Conservation (phyloP, 1,284 basidiomycete species). For the Vanrija sp. region DNA sequence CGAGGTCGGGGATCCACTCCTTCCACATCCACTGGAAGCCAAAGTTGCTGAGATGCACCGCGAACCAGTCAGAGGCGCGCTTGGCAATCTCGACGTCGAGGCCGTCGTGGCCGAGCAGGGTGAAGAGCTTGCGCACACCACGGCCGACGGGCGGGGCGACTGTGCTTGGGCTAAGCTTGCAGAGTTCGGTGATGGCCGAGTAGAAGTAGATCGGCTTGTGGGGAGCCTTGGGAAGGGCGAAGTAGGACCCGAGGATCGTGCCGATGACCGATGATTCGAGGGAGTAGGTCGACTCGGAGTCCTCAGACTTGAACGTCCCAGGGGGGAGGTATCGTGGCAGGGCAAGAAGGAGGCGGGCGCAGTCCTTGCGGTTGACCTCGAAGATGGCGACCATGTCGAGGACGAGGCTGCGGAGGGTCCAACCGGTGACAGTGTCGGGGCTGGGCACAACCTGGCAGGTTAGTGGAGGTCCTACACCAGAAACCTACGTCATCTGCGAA, state of each 20-base stretch:
- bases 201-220: constrained; percentile 83
- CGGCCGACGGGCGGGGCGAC: constrained; percentile 95
- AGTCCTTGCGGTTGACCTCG: constrained; percentile 95
- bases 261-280: constrained; percentile 44
- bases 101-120: constrained; percentile 62
- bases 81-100: constrained; percentile 78
- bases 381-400: constrained; percentile 86
- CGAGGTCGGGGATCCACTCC: constrained; percentile 91
- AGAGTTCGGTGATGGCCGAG: constrained; percentile 85
- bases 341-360: constrained; percentile 78
- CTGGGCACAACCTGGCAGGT: constrained; percentile 59
- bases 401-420: constrained; percentile 70
- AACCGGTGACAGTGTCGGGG: constrained; percentile 67
- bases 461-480: too few species aligned
- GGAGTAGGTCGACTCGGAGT: constrained; percentile 39
- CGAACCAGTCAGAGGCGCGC: constrained; percentile 90
- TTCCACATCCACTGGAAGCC: constrained; percentile 99
- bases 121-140: constrained; percentile 82
- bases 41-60: constrained; percentile 95
- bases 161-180: constrained; percentile 82
- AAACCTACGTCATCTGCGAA: constrained; percentile 68
- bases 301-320: constrained; percentile 66
- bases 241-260: constrained; percentile 67
- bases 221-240: constrained; percentile 71
- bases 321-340: constrained; percentile 78